phyloP scores from a whole-genome alignment of 2,329 filamentous ascomycete genomes.

The Colletotrichum endophyticum region DNA sequence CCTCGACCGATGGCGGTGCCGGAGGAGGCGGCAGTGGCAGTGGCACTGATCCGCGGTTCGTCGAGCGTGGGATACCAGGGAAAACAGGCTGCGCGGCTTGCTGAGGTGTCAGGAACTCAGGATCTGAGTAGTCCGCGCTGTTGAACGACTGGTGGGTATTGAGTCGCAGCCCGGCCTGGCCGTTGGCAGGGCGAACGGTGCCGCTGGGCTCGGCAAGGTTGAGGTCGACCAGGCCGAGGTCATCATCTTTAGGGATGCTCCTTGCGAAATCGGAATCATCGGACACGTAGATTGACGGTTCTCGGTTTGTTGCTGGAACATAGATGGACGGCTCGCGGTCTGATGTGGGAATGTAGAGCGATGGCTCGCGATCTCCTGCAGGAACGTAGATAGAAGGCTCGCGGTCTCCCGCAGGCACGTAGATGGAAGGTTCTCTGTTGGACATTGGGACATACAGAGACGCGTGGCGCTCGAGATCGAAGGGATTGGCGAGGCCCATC shows the following conservation, averaged over 20 bases:
- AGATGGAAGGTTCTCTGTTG: conserved; percentile 62
- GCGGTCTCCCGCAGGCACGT: conserved; percentile 51
- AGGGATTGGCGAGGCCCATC: conserved; percentile 59
- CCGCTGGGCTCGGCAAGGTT: conserved; percentile 25
- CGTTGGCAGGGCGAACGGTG: conserved; percentile 6
- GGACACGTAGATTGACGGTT: conserved; percentile 65
- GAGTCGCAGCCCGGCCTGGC: conserved; percentile 4
- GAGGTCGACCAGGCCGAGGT: conserved; percentile 34
- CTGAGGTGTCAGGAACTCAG: conserved; percentile 29
- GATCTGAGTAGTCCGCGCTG: conserved; percentile 23
- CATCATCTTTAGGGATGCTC: conserved; percentile 29
- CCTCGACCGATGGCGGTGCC: conserved; percentile 51
- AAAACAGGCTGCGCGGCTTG: conserved; percentile 30
- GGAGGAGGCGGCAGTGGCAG: conserved; percentile 41
- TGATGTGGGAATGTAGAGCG: conserved; percentile 55
- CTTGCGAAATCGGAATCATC: conserved; percentile 59
- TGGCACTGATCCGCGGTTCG: conserved; percentile 1
- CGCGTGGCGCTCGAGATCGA: conserved; percentile 67
- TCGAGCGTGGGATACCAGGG: conserved; percentile 12
- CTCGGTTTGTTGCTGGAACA: conserved; percentile 46
- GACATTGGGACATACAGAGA: conserved; percentile 54
- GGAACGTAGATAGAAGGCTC: conserved; percentile 67
- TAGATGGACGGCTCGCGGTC: conserved; percentile 64
- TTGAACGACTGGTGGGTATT: conserved; percentile 21
- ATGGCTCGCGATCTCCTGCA: conserved; percentile 53